Percentiles rank a stretch among this genome's conserved stretches.
Conservation (phyloP, 2,329 filamentous ascomycete species). For the Pseudomassariella vexata region DNA sequence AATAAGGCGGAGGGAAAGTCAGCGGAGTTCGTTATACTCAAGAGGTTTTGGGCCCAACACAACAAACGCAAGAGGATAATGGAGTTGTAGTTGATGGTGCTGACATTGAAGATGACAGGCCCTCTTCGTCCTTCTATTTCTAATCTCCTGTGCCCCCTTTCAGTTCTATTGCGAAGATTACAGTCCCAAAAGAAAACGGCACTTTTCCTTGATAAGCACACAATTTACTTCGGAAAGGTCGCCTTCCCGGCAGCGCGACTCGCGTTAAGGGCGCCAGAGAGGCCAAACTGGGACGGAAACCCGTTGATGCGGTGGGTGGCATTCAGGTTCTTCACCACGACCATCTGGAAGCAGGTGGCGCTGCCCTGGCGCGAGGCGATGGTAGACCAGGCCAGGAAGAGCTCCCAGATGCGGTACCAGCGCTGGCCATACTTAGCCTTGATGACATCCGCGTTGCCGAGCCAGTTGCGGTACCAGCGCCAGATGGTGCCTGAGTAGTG, state of each 20-base stretch:
- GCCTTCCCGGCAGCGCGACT: slow-evolving; percentile 6
- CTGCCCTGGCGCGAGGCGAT: slow-evolving; percentile 79
- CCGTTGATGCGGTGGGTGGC: slow-evolving; percentile 77
- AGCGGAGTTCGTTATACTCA: no score
- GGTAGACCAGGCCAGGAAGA: slow-evolving; percentile 80
- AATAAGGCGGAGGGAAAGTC: no score
- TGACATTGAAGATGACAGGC: no score
- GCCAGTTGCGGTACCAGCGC: slow-evolving; percentile 97
- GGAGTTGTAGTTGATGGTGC: no score
- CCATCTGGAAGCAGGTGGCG: slow-evolving; percentile 84
- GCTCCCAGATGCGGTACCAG: slow-evolving; percentile 94
- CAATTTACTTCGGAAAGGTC: no score
- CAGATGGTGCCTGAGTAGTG: slow-evolving; percentile 93
- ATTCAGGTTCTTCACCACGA: slow-evolving; percentile 86
- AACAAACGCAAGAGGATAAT: no score
- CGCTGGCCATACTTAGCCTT: slow-evolving; percentile 85
- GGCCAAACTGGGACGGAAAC: slow-evolving; percentile 60
- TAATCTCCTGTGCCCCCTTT: no score
- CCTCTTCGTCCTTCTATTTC: no score
- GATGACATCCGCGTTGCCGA: slow-evolving; percentile 84
- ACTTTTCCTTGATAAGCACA: no score
- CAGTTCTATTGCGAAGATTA: no score
- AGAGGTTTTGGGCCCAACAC: no score
- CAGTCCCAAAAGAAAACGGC: no score
- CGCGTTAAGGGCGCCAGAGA: slow-evolving; percentile 27